Evolutionary conservation across 139 green algal species (phyloP).

Genomic region (Spirogloea muscicola): DNA sequence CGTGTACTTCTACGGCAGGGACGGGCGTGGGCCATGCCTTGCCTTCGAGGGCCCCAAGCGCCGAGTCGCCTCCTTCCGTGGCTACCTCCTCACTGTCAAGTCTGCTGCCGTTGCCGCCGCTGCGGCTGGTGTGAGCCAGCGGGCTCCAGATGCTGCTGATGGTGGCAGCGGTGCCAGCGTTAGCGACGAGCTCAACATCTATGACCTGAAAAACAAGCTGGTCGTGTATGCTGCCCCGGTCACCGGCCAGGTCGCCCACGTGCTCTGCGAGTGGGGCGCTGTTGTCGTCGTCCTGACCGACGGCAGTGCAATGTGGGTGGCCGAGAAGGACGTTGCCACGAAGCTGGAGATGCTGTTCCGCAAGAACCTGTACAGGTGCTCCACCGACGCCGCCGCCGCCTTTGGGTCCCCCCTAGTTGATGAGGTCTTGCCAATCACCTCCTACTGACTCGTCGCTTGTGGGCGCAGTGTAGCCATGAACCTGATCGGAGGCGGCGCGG

Average conservation of each 20-base stretch:
- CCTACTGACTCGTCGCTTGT: too few relatives aligned
- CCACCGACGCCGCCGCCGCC: too few relatives aligned
- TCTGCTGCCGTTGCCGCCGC: background rate
- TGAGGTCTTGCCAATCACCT: too few relatives aligned
- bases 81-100: constrained; percentile 39
- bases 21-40: constrained; percentile 49
- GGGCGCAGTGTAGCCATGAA: constrained; percentile 45
- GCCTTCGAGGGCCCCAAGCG: constrained; percentile 47
- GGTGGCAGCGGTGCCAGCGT: background rate
- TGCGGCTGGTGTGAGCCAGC: background rate
- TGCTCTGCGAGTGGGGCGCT: constrained; percentile 47
- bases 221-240: constrained; percentile 48
- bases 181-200: constrained; percentile 48
- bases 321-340: constrained; percentile 49
- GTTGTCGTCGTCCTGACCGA: constrained; percentile 26
- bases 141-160: too few relatives aligned
- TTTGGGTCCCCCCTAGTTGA: too few relatives aligned
- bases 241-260: constrained; percentile 15
- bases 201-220: constrained; percentile 78
- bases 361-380: constrained; percentile 51
- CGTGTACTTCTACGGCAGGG: constrained; percentile 52
- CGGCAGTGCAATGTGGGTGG: background rate
- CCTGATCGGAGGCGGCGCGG: constrained; percentile 29
- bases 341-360: constrained; percentile 53
- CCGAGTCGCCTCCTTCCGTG: constrained; percentile 36